phyloP scores from a whole-genome alignment of 352 stramenopile genomes.

The Globisporangium irregulare region DNA sequence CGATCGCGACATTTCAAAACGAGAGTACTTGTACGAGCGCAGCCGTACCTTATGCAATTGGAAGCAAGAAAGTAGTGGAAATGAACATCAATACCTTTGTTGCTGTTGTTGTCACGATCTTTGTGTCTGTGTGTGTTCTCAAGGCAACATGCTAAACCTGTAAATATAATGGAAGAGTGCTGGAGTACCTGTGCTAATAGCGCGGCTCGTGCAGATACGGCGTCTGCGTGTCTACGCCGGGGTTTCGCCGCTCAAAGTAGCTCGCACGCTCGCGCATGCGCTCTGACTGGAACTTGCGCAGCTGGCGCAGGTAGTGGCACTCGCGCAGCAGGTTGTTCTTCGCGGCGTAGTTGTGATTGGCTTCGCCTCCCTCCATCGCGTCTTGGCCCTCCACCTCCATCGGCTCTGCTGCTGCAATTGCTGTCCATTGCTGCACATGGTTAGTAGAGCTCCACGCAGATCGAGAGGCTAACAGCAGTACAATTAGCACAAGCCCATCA shows the following conservation, averaged over 20 bases:
- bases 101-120: neutral
- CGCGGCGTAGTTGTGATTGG: slow-evolving; percentile 35
- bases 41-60: neutral
- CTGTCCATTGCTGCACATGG: neutral
- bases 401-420: slow-evolving; percentile 2
- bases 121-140: neutral
- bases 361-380: slow-evolving; percentile 17
- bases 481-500: neutral
- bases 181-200: slow-evolving; percentile 2
- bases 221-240: slow-evolving; percentile 10
- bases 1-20: neutral
- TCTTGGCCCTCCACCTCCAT: slow-evolving; percentile 26
- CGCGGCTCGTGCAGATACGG: slow-evolving; percentile 26
- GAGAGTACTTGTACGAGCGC: neutral
- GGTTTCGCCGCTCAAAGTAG: slow-evolving; percentile 36
- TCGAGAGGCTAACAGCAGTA: slow-evolving; percentile 3
- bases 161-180: slow-evolving; percentile 4
- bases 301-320: slow-evolving; percentile 72
- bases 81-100: neutral
- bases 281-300: slow-evolving; percentile 72
- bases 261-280: slow-evolving; percentile 34
- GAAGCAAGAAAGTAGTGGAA: neutral
- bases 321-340: slow-evolving; percentile 66
- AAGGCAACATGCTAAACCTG: neutral
- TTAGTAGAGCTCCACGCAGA: slow-evolving; percentile 5